phyloP scores from a whole-genome alignment of 2,329 filamentous ascomycete genomes.

The Aquanectria penicillioides region DNA sequence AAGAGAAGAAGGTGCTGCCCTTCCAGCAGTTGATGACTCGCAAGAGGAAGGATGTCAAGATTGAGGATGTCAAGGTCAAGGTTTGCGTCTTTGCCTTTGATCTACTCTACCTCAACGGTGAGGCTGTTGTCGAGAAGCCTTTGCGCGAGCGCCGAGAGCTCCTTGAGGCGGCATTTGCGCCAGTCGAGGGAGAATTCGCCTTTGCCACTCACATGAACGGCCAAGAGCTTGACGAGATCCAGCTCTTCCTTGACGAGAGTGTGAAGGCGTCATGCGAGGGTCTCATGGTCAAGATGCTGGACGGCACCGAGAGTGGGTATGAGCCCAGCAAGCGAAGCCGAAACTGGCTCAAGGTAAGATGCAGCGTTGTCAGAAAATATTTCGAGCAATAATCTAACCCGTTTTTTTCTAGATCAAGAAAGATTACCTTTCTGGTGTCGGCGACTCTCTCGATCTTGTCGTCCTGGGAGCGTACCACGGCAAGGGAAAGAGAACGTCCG shows the following conservation, averaged over 20 bases:
- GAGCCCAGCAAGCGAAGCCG: conserved; percentile 95
- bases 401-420: conserved; percentile 83
- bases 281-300: conserved; percentile 99
- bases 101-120: conserved; percentile 90
- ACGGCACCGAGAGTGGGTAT: conserved; percentile 91
- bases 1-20: conserved; percentile 92
- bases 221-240: conserved; percentile 92
- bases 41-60: conserved; percentile 96
- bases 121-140: conserved; percentile 86
- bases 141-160: conserved; percentile 85
- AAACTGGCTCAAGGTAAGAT: conserved; percentile 91
- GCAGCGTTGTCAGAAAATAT: not conserved
- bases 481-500: conserved; percentile 93
- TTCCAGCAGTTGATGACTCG: conserved; percentile 99
- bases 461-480: conserved; percentile 95
- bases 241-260: conserved; percentile 90
- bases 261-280: conserved; percentile 97
- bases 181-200: conserved; percentile 88
- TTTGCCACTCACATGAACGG: conserved; percentile 90
- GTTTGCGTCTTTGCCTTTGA: conserved; percentile 98
- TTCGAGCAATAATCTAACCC: conserved; percentile 63
- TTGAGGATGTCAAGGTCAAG: conserved; percentile 94
- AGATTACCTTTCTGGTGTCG: conserved; percentile 92
- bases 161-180: conserved; percentile 76
- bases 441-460: conserved; percentile 95